Conservation (phyloP, 768 basidiomycete genomes). For the Auricularia cornea region DNA sequence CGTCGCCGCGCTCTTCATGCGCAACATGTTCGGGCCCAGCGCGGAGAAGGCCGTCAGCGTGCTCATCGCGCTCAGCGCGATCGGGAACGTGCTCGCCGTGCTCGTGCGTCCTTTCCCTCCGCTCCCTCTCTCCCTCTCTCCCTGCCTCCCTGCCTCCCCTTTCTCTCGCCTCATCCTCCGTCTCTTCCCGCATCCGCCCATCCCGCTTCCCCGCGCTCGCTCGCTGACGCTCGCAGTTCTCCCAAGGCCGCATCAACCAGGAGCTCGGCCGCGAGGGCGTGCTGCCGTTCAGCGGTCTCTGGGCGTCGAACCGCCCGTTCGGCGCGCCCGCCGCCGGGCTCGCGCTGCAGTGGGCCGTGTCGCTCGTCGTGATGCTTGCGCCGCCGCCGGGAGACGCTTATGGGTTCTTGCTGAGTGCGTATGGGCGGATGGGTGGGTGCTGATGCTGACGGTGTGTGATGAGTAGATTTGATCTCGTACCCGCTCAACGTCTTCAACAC, state of each 20-base stretch:
- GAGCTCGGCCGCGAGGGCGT: constrained; percentile 57
- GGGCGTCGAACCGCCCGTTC: constrained; percentile 56
- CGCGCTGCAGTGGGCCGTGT: constrained; percentile 46
- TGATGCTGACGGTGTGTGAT: background rate
- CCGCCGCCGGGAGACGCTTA: constrained; percentile 72
- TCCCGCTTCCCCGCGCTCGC: background rate
- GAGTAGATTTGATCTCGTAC: constrained; percentile 45
- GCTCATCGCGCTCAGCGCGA: constrained; percentile 40
- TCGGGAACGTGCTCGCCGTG: constrained; percentile 25
- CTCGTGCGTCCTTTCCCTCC: background rate
- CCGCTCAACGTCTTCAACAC: constrained; percentile 52
- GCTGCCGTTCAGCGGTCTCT: constrained; percentile 48
- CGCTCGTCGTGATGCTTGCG: constrained; percentile 44
- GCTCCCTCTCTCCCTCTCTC: background rate
- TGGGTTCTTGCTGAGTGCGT: constrained; percentile 49
- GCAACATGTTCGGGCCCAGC: constrained; percentile 40
- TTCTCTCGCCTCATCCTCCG: too few species aligned
- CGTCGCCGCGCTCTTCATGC: constrained; percentile 51
- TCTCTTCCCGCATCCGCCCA: background rate
- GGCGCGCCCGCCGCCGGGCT: constrained; percentile 50
- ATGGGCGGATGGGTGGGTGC: constrained; percentile 24
- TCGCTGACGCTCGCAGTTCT: constrained; percentile 26
- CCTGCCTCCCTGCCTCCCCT: too few species aligned
- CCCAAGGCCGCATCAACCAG: constrained; percentile 46
- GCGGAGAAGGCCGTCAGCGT: constrained; percentile 45